Evolutionary conservation across 805 yeast genomes (phyloP).

Genomic region (Suhomyces canberraensis): DNA sequence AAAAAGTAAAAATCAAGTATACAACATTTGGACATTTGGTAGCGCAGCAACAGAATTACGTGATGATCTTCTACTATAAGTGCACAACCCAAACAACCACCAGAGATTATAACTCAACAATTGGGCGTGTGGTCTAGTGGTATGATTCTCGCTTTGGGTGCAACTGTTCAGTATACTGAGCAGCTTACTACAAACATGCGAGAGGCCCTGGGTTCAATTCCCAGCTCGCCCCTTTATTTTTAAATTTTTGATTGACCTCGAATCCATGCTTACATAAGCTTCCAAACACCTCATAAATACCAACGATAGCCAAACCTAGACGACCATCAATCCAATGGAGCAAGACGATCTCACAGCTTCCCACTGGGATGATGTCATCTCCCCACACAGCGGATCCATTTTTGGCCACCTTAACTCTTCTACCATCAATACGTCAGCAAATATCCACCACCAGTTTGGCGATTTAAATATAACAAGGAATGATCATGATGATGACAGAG

Average conservation of each 20-base stretch:
- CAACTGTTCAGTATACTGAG: background rate
- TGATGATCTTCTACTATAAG: too few relatives aligned
- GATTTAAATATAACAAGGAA: conserved; percentile 8
- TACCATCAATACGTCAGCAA: background rate
- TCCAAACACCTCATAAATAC: background rate
- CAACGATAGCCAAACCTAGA: too few relatives aligned
- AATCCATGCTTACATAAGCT: too few relatives aligned
- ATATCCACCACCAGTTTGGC: conserved; percentile 6
- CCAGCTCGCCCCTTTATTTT: conserved; percentile 41
- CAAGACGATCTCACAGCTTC: conserved; percentile 52
- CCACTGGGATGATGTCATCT: conserved; percentile 58
- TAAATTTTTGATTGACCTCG: too few relatives aligned
- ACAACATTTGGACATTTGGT: too few relatives aligned
- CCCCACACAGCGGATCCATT: conserved; percentile 15
- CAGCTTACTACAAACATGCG: conserved; percentile 37
- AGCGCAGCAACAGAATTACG: too few relatives aligned
- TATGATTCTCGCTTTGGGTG: conserved; percentile 34
- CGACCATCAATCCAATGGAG: too few relatives aligned
- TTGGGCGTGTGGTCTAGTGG: conserved; percentile 32
- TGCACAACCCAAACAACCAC: too few relatives aligned
- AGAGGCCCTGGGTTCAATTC: conserved; percentile 65
- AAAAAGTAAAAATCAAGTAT: too few relatives aligned
- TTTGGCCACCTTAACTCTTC: conserved; percentile 10
- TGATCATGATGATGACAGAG: conserved; percentile 15
- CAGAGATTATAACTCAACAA: too few relatives aligned